Evolutionary conservation across 2,329 filamentous ascomycete species (phyloP).

Genomic region (Thermoascus crustaceus): DNA sequence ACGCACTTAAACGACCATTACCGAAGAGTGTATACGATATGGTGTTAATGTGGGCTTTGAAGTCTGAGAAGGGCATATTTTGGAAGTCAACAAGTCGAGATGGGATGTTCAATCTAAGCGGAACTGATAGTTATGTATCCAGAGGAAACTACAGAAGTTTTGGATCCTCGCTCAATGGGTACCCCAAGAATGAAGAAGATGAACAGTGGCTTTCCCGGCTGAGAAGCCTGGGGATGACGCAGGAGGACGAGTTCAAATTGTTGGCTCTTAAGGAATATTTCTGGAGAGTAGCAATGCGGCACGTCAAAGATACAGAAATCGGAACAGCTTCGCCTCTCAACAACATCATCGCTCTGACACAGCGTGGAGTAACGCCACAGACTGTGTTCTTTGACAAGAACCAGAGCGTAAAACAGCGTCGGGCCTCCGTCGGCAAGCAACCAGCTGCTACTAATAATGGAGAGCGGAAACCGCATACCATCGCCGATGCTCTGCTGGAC

Average conservation of each 20-base stretch:
- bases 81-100: constrained; percentile 72
- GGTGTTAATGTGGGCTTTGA: constrained; percentile 75
- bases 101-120: constrained; percentile 59
- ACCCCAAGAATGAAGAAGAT: constrained; percentile 80
- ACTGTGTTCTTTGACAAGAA: constrained; percentile 88
- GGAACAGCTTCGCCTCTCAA: constrained; percentile 46
- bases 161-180: constrained; percentile 46
- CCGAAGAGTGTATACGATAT: constrained; percentile 75
- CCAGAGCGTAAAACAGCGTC: constrained; percentile 41
- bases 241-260: constrained; percentile 84
- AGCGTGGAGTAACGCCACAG: constrained; percentile 69
- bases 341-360: constrained; percentile 65
- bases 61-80: constrained; percentile 72
- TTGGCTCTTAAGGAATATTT: constrained; percentile 83
- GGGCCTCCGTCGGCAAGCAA: constrained; percentile 17
- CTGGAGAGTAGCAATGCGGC: constrained; percentile 72
- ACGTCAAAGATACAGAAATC: constrained; percentile 44
- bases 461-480: constrained; percentile 57
- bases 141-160: constrained; percentile 45
- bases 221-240: constrained; percentile 69
- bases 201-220: constrained; percentile 85
- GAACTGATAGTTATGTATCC: constrained; percentile 48
- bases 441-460: constrained; percentile 22
- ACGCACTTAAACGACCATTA: constrained; percentile 74
- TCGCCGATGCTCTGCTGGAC: constrained; percentile 83